Conservation (phyloP, 768 basidiomycete species). For the Tylopilus felleus region DNA sequence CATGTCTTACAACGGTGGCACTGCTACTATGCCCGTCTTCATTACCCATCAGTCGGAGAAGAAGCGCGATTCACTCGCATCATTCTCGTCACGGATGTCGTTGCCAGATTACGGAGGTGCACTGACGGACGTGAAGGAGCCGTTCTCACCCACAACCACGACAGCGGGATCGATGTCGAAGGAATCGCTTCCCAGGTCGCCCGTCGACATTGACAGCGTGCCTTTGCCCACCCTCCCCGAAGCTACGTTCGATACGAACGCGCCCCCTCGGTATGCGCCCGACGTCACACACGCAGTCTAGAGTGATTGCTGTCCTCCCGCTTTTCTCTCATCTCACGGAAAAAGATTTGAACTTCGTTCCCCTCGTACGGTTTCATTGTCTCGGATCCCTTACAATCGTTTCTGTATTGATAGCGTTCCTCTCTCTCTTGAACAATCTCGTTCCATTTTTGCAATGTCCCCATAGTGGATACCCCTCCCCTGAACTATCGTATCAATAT, state of each 20-base stretch:
- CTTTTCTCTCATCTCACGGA: neutral
- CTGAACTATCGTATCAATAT: constrained; percentile 19
- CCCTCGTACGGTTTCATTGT: neutral
- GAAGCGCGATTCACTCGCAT: constrained; percentile 48
- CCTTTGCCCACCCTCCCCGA: constrained; percentile 20
- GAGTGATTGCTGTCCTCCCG: neutral
- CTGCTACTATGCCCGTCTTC: constrained; percentile 40
- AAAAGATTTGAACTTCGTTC: neutral
- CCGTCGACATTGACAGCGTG: constrained; percentile 15
- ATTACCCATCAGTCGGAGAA: constrained; percentile 43
- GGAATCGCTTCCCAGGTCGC: constrained; percentile 25
- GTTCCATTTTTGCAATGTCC: neutral
- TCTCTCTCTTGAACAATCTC: neutral
- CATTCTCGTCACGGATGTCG: constrained; percentile 44
- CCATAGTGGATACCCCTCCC: constrained; percentile 16
- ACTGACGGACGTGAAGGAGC: constrained; percentile 24
- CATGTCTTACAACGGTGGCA: constrained; percentile 20
- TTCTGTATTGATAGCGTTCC: constrained; percentile 29
- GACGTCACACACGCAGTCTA: constrained; percentile 21
- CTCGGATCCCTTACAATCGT: constrained; percentile 1
- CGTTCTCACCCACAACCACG: constrained; percentile 23
- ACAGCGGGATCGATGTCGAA: constrained; percentile 23
- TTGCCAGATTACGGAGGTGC: constrained; percentile 39
- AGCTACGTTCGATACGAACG: constrained; percentile 9
- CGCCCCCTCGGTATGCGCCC: constrained; percentile 23